Percentiles rank a stretch among this genome's conserved stretches.
Conservation (phyloP, 768 basidiomycete genomes). For the Trametes villosa region DNA sequence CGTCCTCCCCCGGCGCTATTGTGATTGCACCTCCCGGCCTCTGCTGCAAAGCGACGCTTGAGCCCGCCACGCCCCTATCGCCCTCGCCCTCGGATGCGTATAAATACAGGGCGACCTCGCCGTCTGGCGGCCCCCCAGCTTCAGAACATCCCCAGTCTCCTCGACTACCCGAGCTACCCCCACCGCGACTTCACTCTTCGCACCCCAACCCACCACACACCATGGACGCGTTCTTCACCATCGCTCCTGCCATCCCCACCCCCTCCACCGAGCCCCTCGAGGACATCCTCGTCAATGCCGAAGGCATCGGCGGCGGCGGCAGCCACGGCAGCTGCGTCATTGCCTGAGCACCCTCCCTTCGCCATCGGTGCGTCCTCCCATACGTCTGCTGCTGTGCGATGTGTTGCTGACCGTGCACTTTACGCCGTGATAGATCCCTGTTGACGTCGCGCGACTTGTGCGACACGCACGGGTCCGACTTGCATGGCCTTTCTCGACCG, state of each 20-base stretch:
- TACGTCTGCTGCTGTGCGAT: not conserved
- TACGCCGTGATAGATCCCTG: not conserved
- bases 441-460: too few species aligned
- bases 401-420: not conserved
- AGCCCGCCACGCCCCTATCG: not conserved
- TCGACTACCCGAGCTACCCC: not conserved
- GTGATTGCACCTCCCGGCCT: not conserved
- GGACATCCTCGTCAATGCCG: constrained; percentile 19
- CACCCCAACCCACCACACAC: not conserved
- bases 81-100: not conserved
- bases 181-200: not conserved
- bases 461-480: not conserved
- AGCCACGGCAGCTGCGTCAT: constrained; percentile 18
- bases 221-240: constrained; percentile 27
- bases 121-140: not conserved
- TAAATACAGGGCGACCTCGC: not conserved
- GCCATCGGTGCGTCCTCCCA: not conserved
- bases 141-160: not conserved
- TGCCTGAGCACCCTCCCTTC: constrained; percentile 6
- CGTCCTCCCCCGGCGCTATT: not conserved
- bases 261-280: constrained; percentile 19
- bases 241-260: constrained; percentile 21
- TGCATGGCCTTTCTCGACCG: not conserved
- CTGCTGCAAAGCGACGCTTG: not conserved
- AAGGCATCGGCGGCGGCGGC: constrained; percentile 4